Conservation (phyloP, 306 rosid species). For the Luffa acutangula region DNA sequence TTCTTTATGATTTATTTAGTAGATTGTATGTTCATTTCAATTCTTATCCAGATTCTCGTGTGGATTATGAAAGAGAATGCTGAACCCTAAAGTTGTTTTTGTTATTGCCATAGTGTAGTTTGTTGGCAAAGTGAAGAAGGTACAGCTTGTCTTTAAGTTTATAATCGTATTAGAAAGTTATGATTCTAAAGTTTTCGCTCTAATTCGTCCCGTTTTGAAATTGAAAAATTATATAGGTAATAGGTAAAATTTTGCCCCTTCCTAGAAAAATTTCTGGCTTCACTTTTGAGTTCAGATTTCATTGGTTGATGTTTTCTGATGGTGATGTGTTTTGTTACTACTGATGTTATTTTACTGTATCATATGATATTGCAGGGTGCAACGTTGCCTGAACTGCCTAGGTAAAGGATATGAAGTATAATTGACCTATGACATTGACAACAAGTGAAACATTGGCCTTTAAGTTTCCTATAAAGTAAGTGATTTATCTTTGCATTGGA, state of each 20-base stretch:
- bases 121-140: neutral
- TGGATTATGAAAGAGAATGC: neutral
- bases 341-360: neutral
- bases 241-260: neutral
- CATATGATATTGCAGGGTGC: slow-evolving; percentile 51
- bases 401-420: slow-evolving; percentile 71
- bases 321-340: slow-evolving; percentile 4
- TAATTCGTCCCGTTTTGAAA: neutral
- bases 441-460: neutral
- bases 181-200: neutral
- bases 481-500: neutral
- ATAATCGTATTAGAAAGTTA: neutral
- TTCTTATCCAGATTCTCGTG: neutral
- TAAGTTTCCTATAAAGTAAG: neutral
- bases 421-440: slow-evolving; percentile 14
- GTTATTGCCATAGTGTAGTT: neutral
- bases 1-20: neutral
- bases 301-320: neutral
- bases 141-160: neutral
- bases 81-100: neutral
- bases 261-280: neutral
- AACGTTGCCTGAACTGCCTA: slow-evolving; percentile 74
- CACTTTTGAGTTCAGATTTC: neutral
- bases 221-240: neutral
- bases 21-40: neutral